phyloP scores from a whole-genome alignment of 495 filamentous ascomycete genomes.

The Penicillium ochrochloron region DNA sequence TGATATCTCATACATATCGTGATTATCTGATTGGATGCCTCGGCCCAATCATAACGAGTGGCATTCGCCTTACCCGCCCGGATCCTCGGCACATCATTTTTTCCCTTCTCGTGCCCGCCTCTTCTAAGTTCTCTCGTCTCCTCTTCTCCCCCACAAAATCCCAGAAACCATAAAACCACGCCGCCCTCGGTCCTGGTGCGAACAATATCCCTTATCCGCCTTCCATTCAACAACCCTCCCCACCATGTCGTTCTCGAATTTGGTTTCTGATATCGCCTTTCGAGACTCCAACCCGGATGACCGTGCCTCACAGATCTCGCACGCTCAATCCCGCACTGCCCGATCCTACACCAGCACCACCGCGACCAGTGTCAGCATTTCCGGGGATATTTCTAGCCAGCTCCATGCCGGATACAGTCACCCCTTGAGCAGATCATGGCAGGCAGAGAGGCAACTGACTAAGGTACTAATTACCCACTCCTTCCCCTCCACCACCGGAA shows the following conservation, averaged over 20 bases:
- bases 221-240: not conserved
- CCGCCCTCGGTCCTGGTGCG: not conserved
- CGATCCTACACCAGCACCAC: slow-evolving; percentile 85
- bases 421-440: slow-evolving; percentile 88
- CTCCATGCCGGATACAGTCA: slow-evolving; percentile 95
- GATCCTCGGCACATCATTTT: not conserved
- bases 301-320: slow-evolving; percentile 71
- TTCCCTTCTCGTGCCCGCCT: not conserved
- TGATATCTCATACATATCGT: too few species aligned
- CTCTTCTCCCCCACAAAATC: slow-evolving; percentile 3
- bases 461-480: slow-evolving; percentile 63
- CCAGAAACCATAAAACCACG: slow-evolving; percentile 3
- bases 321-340: slow-evolving; percentile 68
- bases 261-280: slow-evolving; percentile 85
- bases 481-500: not conserved
- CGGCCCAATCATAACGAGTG: slow-evolving; percentile 22
- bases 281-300: slow-evolving; percentile 61
- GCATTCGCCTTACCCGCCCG: slow-evolving; percentile 23
- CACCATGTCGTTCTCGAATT: slow-evolving; percentile 86
- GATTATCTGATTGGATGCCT: not conserved
- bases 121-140: not conserved
- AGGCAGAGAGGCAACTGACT: slow-evolving; percentile 94
- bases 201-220: not conserved
- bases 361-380: slow-evolving; percentile 92
- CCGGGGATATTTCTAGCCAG: slow-evolving; percentile 91